Conservation (phyloP, 768 basidiomycete species). For the Boletellus sp. region DNA sequence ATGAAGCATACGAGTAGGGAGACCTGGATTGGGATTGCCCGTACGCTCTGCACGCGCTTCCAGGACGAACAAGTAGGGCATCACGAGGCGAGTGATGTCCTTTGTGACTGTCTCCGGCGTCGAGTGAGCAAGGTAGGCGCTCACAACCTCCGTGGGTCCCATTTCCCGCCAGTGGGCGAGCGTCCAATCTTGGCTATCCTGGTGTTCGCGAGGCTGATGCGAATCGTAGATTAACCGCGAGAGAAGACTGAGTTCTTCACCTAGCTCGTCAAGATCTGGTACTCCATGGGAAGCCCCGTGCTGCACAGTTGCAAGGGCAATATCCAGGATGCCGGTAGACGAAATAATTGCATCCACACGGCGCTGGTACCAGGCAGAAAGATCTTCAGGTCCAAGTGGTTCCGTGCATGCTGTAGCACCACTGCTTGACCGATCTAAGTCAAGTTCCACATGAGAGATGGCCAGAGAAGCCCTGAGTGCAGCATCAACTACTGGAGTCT, state of each 20-base stretch:
- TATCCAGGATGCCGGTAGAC: conserved; percentile 71
- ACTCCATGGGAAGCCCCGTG: conserved; percentile 82
- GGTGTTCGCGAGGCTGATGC: conserved; percentile 40
- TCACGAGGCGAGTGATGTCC: conserved; percentile 73
- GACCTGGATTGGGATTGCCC: conserved; percentile 61
- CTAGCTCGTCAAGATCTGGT: conserved; percentile 74
- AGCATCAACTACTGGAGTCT: conserved; percentile 41
- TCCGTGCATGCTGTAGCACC: conserved; percentile 7
- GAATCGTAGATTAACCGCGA: conserved; percentile 85
- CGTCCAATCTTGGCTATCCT: conserved; percentile 64
- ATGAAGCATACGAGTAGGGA: conserved; percentile 65
- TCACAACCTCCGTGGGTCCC: conserved; percentile 60
- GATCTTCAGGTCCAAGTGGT: conserved; percentile 27
- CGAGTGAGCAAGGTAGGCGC: conserved; percentile 73
- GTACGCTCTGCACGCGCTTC: conserved; percentile 84
- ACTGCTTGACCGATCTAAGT: conserved; percentile 8
- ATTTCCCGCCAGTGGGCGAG: conserved; percentile 70
- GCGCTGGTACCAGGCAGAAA: conserved; percentile 71
- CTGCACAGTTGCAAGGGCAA: conserved; percentile 76
- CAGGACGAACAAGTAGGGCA: conserved; percentile 91
- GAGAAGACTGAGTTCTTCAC: conserved; percentile 88
- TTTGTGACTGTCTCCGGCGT: conserved; percentile 57
- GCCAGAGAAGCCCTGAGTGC: conserved; percentile 35
- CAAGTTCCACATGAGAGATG: conserved; percentile 7
- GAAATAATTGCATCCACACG: conserved; percentile 62